Base-by-base conservation (phyloP, 257 asterid genomes). In the Petunia axillaris region DNA sequence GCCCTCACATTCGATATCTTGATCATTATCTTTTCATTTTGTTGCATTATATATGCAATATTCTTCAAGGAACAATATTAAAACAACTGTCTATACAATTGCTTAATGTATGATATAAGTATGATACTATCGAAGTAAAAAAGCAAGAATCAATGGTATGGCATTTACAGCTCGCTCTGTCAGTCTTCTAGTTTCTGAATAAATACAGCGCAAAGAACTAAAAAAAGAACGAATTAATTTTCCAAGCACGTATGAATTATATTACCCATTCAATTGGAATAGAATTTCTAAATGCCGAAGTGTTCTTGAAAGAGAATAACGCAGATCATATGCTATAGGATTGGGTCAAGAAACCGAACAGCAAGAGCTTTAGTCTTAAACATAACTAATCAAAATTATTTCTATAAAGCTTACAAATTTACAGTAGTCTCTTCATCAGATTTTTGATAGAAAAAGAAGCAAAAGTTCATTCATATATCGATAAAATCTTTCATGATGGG, bases 1-100 rank as follows among this genome's bases (percentile, higher is more conserved):
- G 98, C 97, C 54, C 94, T 94, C 79, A 92, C 95, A 66, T 94
- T 93, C 13, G 97, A 95, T 89, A 84, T 92, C 76, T 79, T 95
- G 71, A 66, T 87, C 82, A 86, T 93, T 70, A 25, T 90, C 73
- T 91, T 93, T 84, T 89, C 98, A 13, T 75, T 94, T 54, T 89
- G 93, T 76, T 91, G 94, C 80, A 87, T 90, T 64, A 68, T 89
- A 79, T 94, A 93, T 59, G 97, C 86, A 4, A 41, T 86, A 64
- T 89, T 80, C 90, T 93, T 95, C 83, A 91, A 91, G 81, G 97
- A 93, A 78, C 89, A 89, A 36, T 88, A 93, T 65, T 88, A 71
- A 59, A 35, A 83, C 55, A 80, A 37, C 43, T 53, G 7, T 76
- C 52, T 36, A 40, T 6, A 40, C 9, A 40, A 40, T 40, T 6